Evolutionary conservation across 2,329 filamentous ascomycete species (phyloP), one percentile per base, ranked within the genome.

Genomic region (Alternaria solani): DNA sequence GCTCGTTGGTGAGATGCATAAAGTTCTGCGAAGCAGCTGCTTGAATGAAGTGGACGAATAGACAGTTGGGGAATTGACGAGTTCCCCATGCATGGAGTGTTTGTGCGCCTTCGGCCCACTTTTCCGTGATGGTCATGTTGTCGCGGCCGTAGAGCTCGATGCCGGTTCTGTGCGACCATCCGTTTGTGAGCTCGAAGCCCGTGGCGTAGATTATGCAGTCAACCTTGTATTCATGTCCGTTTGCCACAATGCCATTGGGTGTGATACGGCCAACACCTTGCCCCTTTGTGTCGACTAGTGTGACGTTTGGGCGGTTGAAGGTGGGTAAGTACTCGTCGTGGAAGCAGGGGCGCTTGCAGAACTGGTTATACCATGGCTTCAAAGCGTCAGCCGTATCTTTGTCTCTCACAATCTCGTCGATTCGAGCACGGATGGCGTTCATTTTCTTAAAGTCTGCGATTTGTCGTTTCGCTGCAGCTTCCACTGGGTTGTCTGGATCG

Each of bases 261-360:
- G 69, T 75, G 25, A 75, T 57, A n/a, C 53, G 49, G 20, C 82
- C 78, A 3, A 87, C 73, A 7, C 87, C 86, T 61, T 81, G 80
- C 5, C 84, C 86, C 30, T 85, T 75, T 0, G 87, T 89, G 69
- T 90, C 86, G 16, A 90, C 79, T 0, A 91, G 82, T 6, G 81
- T 80, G 4, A 91, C 88, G 65, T 88, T 84, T 0, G 81, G 74
- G 30, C 69, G 71, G 74, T 91, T 91, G 81, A 90, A 90, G 0
- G 83, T 66, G 3, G 80, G 69, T 0, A 90, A 81, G 66, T 88
- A 89, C 5, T 83, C 81, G 66, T 89, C 86, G 73, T 86, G 86
- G 74, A 89, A 89, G 41, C 80, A 83, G 0, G 88, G 87, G 0
- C 88, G 83, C 72, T 90, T 90, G 79, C 88, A 90, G 82, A 85